Evolutionary conservation across 345 rosid genomes (phyloP).

Genomic region (Carallia brachiata): DNA sequence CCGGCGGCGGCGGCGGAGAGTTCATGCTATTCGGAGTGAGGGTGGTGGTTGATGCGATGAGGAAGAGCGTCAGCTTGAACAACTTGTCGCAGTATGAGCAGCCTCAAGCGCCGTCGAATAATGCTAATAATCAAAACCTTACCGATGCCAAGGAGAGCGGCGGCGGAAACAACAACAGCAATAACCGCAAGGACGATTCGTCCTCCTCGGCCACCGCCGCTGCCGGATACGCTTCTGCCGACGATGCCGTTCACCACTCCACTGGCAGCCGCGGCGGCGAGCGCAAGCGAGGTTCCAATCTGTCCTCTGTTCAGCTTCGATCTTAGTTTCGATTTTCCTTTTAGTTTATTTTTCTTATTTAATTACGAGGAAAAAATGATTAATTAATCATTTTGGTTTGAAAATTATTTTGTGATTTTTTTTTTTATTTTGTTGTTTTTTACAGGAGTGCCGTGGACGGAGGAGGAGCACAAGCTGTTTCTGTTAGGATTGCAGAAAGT

Average conservation of each 20-base stretch:
- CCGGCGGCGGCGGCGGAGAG: conserved; percentile 40
- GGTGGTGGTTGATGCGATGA: conserved; percentile 87
- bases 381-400: too few relatives aligned
- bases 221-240: conserved; percentile 75
- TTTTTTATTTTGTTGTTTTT: not conserved
- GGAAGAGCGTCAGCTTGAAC: conserved; percentile 88
- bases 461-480: conserved; percentile 90
- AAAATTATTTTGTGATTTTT: not conserved
- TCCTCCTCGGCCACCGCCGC: conserved; percentile 8
- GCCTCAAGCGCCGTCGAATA: conserved; percentile 20
- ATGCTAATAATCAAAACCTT: conserved; percentile 5
- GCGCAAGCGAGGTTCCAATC: conserved; percentile 72
- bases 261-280: conserved; percentile 53
- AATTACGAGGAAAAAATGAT: not conserved
- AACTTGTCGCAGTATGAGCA: conserved; percentile 75
- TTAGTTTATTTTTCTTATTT: not conserved
- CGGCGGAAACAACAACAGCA: conserved; percentile 16
- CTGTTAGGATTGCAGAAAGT: conserved; percentile 76
- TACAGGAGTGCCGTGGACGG: conserved; percentile 94
- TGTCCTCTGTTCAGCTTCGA: conserved; percentile 7
- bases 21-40: conserved; percentile 88
- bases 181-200: too few relatives aligned
- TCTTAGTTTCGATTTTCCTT: not conserved
- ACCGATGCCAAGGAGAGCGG: conserved; percentile 10
- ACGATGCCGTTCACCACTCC: conserved; percentile 61